These are phyloP conservation scores for Arthrobotrys iridis DNA, from an alignment of 2,329 filamentous ascomycete species.

Conservation along the genomic window DNA sequence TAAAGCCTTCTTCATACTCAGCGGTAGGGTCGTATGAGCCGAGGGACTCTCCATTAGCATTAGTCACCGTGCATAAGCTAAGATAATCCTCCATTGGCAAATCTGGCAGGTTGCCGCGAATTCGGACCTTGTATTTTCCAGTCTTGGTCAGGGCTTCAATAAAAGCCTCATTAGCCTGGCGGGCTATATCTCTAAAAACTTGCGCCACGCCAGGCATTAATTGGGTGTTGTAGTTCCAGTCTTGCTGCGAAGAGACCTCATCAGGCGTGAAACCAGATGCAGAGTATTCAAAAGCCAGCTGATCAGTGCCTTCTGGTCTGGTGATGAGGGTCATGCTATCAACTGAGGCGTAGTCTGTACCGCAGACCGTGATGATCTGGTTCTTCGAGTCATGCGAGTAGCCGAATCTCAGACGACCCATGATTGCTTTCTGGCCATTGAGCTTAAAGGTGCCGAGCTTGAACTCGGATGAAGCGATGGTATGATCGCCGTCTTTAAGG, in stretches of 20 bases:
- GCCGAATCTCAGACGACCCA: background rate
- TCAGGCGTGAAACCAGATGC: background rate
- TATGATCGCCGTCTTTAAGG: too few relatives aligned
- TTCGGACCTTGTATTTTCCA: background rate
- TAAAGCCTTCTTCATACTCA: background rate
- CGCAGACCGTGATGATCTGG: background rate
- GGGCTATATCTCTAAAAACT: background rate
- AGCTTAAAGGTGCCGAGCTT: background rate
- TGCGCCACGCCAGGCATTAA: background rate
- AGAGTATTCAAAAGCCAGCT: background rate
- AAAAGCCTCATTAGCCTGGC: background rate
- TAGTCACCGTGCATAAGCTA: background rate
- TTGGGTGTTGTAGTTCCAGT: constrained; percentile 1
- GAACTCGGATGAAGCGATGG: too few relatives aligned
- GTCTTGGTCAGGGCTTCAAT: background rate
- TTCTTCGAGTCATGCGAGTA: background rate
- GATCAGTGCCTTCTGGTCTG: background rate
- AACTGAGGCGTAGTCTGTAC: background rate
- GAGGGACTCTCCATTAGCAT: background rate
- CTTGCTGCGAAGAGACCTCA: background rate
- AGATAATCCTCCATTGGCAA: background rate
- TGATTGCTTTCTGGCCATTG: background rate
- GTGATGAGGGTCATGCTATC: constrained; percentile 6
- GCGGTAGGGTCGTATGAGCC: background rate
- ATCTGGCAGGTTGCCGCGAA: background rate